Base-by-base conservation (phyloP, 768 basidiomycete genomes). In the Termitomyces sp. region DNA sequence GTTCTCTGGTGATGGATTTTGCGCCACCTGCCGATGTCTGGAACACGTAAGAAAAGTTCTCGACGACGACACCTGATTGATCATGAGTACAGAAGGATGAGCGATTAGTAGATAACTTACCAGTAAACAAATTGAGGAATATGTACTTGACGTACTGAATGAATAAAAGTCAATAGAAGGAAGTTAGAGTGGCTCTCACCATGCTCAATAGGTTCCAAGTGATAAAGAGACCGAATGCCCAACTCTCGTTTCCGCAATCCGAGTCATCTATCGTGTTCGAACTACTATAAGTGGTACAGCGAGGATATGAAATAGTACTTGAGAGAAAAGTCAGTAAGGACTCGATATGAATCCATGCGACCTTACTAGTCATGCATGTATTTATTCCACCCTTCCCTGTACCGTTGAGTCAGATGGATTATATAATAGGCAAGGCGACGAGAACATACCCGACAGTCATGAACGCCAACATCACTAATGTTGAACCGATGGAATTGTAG, bases 351-450 rank as follows among this genome's bases (percentile, higher is more conserved):
- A 48, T 31, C 23, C 32, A 17, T 6, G 25, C n/a, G 2, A 31
- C 53, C 88, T 66, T 68, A 95, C 92, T 85, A 96, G 72, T 98
- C 92, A 68, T 98, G 95, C 96, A 98, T 98, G 69, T 88, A 97
- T 63, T 88, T 85, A 68, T 98, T 98, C 96, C 96, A 98, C 0
- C 87, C 92, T 70, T 98, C 95, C 9, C 95, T 95, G 61, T 45
- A 45, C 50, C 62, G 31, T 62, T 56, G 52, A 5, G 42, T 63
- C 37, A 67, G 45, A 51, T 51, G 40, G 43, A 29, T 48, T 7
- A 57, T 23, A 47, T 40, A 44, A 35, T 43, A 12, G 11, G 27
- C 21, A 43, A 48, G 27, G 19, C 37, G 34, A 32, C 59, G 21
- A 62, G 17, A 16, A 74, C 84, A 62, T 68, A 95, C 94, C 95